Conservation (phyloP, 2,329 filamentous ascomycete genomes). For the Fusarium vanettenii region DNA sequence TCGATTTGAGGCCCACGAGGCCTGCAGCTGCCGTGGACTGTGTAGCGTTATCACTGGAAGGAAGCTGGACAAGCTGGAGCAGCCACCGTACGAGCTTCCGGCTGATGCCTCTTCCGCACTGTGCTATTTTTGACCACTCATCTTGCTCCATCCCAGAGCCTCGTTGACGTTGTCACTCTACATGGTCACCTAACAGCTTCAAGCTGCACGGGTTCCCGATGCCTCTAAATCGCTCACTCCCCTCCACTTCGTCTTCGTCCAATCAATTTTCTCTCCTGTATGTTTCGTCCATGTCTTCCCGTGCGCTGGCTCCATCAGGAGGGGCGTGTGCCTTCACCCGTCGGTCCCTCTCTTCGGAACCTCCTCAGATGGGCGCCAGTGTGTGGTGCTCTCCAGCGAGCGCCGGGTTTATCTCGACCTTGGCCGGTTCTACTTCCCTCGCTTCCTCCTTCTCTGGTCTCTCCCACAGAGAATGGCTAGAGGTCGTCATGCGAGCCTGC, state of each 20-base stretch:
- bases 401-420: slow-evolving; percentile 22
- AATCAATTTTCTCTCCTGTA: slow-evolving; percentile 21
- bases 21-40: slow-evolving; percentile 10
- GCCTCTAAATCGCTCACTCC: slow-evolving; percentile 35
- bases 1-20: slow-evolving; percentile 28
- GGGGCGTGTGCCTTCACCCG: slow-evolving; percentile 23
- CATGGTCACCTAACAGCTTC: slow-evolving; percentile 31
- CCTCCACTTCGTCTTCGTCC: slow-evolving; percentile 24
- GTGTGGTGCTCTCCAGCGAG: background rate
- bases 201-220: slow-evolving; percentile 34
- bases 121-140: slow-evolving; percentile 25
- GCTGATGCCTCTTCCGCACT: slow-evolving; percentile 11
- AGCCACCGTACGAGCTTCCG: background rate
- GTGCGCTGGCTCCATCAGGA: slow-evolving; percentile 9
- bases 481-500: slow-evolving; percentile 35
- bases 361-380: slow-evolving; percentile 10
- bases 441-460: background rate
- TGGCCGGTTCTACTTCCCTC: slow-evolving; percentile 14
- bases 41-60: slow-evolving; percentile 15
- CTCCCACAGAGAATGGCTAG: slow-evolving; percentile 1
- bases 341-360: slow-evolving; percentile 15
- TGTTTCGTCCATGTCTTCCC: slow-evolving; percentile 24
- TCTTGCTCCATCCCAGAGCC: slow-evolving; percentile 20
- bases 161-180: slow-evolving; percentile 33
- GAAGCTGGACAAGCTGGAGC: background rate